Conservation (phyloP, 352 stramenopile species). For the Phytophthora fragariae region DNA sequence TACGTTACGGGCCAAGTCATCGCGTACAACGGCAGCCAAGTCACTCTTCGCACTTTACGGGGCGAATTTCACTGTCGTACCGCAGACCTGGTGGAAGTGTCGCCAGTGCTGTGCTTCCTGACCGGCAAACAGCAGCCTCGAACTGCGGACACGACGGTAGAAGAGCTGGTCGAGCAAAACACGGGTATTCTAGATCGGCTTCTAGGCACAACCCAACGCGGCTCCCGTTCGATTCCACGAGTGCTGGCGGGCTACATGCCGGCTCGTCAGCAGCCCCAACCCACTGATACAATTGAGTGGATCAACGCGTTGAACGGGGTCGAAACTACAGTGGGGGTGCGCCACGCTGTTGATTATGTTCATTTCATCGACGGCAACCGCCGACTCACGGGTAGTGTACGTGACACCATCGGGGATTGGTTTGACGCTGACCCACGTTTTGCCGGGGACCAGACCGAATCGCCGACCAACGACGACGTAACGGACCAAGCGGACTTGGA, state of each 20-base stretch:
- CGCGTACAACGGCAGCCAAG: too few relatives aligned
- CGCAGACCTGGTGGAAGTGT: too few relatives aligned
- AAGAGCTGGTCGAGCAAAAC: too few relatives aligned
- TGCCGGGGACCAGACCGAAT: too few relatives aligned
- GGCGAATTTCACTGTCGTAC: too few relatives aligned
- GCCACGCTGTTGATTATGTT: constrained; percentile 11
- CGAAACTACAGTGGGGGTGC: constrained; percentile 3
- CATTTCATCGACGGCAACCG: constrained; percentile 7
- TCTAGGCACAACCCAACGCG: neutral
- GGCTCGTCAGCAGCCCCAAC: neutral
- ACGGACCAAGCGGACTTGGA: neutral
- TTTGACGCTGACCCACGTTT: constrained; percentile 6
- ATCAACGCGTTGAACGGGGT: neutral
- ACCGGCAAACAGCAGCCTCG: too few relatives aligned
- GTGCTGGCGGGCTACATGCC: neutral
- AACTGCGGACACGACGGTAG: too few relatives aligned
- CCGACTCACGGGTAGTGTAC: neutral
- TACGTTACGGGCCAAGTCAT: too few relatives aligned
- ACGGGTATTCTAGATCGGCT: constrained; percentile 6
- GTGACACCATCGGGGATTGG: neutral
- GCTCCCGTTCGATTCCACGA: constrained; percentile 6
- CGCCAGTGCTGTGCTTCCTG: too few relatives aligned
- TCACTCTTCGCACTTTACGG: too few relatives aligned
- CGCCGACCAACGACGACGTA: constrained; percentile 1
- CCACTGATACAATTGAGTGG: constrained; percentile 3